Base-by-base conservation (phyloP, 345 rosid species). In the Brassica juncea region DNA sequence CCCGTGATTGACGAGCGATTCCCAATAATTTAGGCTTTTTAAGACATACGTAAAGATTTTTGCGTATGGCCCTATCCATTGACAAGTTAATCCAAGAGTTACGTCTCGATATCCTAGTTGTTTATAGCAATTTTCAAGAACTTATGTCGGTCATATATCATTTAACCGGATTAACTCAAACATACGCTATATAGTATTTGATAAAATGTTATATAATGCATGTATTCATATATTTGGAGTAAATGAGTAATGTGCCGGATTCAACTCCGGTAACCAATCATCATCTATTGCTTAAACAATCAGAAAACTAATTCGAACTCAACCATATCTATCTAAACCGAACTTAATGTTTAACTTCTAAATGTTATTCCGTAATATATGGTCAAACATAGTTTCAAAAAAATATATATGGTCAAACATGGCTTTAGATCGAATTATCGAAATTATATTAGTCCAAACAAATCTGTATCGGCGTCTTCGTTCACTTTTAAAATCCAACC, bases 11-110 rank as follows among this genome's bases (percentile, higher is more conserved):
- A 68, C 57, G 73, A 11, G 47, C 37, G 70, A 49, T 68, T 58
- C 70, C 78, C 82, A 16, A 4, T 68, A 79, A 73, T 73, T 68
- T 3, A 68, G 82, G 82, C 79, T 80, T 79, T 80, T 73, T 68
- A 12, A 2, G 35, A 61, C 2, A 0, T 35, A 80, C 79, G 75
- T 62, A 44, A 74, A 49, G 74, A 73, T 23, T 12, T 49, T 79
- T 64, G n/a, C 39, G 8, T 30, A 54, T 59, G 31, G 39, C 72
- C 68, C 30, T 69, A 28, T 69, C 61, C 73, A 70, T 54, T 54
- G 66, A 27, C 60, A 54, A 71, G 25, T 55, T 49, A 52, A 64
- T 21, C 66, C 44, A 49, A 60, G 61, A 54, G 5, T 19, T 25
- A 72, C 54, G 57, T 23, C 66, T 72, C 2, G 35, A 8, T 59